Conservation (phyloP, 73 alveolate genomes). For the Symbiodinium natans region DNA sequence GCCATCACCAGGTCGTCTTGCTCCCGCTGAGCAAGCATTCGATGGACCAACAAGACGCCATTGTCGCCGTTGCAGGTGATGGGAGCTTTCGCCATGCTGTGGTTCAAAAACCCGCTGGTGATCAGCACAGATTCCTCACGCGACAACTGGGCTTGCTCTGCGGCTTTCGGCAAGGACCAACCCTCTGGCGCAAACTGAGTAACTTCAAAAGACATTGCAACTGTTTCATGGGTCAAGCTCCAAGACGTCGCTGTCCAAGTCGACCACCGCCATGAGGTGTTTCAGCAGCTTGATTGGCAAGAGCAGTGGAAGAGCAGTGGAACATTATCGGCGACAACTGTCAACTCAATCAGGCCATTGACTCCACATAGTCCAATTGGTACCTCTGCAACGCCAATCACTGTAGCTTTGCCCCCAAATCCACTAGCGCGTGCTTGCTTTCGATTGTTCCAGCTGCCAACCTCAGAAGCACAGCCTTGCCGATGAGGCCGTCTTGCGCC, state of each 20-base stretch:
- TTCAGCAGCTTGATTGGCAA: background rate
- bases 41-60: no score
- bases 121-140: background rate
- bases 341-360: conserved; percentile 3
- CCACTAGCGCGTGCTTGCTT: background rate
- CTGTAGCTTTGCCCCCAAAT: background rate
- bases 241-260: background rate
- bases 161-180: background rate
- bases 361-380: background rate
- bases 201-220: background rate
- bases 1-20: background rate
- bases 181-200: background rate
- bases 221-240: background rate
- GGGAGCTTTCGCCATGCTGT: background rate
- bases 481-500: no score
- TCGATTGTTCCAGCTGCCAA: no score
- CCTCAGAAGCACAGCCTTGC: no score
- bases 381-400: background rate
- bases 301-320: no score
- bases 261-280: background rate
- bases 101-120: background rate
- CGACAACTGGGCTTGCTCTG: background rate
- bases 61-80: background rate
- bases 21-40: no score
- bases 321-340: conserved; percentile 21